Evolutionary conservation across 1,284 basidiomycete species (phyloP).

Genomic region (Heterobasidion occidentale): DNA sequence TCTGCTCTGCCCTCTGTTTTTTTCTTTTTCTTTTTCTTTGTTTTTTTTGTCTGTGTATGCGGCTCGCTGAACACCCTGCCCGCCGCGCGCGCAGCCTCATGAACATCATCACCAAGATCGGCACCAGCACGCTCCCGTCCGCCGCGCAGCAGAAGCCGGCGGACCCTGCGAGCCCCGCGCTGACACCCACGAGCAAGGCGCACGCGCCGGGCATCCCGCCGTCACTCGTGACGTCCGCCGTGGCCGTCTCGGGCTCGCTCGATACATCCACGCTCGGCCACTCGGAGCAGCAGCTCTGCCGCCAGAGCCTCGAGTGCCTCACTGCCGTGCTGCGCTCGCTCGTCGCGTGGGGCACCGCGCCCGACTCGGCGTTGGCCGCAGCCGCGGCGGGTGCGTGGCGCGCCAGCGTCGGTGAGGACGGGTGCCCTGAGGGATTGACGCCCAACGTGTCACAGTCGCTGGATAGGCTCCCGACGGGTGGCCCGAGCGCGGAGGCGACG

Average conservation of each 20-base stretch:
- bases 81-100: slow-evolving; percentile 53
- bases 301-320: slow-evolving; percentile 87
- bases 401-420: slow-evolving; percentile 43
- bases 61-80: neutral
- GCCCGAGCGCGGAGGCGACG: slow-evolving; percentile 39
- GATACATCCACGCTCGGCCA: slow-evolving; percentile 61
- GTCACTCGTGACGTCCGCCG: slow-evolving; percentile 58
- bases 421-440: slow-evolving; percentile 37
- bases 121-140: slow-evolving; percentile 51
- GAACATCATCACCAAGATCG: slow-evolving; percentile 91
- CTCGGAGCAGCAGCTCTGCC: slow-evolving; percentile 77
- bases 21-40: too few relatives aligned
- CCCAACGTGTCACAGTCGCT: slow-evolving; percentile 40
- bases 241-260: slow-evolving; percentile 59
- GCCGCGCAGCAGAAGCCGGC: slow-evolving; percentile 38
- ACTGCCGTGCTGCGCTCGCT: slow-evolving; percentile 83
- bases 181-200: slow-evolving; percentile 44
- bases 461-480: slow-evolving; percentile 38
- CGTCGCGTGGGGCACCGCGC: slow-evolving; percentile 73
- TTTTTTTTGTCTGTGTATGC: neutral
- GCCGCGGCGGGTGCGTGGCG: slow-evolving; percentile 22
- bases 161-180: slow-evolving; percentile 54
- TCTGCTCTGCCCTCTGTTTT: too few relatives aligned
- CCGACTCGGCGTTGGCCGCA: slow-evolving; percentile 19
- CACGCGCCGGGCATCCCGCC: slow-evolving; percentile 39